Conservation (phyloP, 768 basidiomycete species). For the Phylloporus rhodoxanthus region DNA sequence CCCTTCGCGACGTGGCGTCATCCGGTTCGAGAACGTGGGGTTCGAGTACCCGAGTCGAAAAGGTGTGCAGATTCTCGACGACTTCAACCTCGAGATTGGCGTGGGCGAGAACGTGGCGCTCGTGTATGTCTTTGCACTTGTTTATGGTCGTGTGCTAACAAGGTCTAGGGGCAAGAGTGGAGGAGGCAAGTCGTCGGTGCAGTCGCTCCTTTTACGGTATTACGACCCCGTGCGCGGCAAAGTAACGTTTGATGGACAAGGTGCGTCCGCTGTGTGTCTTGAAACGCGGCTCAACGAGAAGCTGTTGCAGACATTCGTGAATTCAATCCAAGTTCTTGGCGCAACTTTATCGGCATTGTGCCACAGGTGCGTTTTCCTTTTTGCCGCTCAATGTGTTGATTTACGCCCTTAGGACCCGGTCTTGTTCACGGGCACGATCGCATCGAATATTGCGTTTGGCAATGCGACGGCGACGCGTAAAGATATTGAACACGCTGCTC, state of each 20-base stretch:
- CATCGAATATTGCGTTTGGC: conserved; percentile 91
- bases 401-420: conserved; percentile 57
- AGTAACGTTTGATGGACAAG: conserved; percentile 82
- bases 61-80: conserved; percentile 74
- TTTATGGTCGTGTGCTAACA: neutral
- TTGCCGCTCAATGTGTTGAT: neutral
- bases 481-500: conserved; percentile 82
- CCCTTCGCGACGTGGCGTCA: conserved; percentile 52
- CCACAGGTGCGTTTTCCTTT: conserved; percentile 53
- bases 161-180: conserved; percentile 76
- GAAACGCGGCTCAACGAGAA: neutral
- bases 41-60: conserved; percentile 90
- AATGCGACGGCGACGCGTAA: conserved; percentile 66
- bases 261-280: conserved; percentile 33
- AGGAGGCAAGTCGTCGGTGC: conserved; percentile 89
- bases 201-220: conserved; percentile 80
- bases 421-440: conserved; percentile 88
- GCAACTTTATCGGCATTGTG: conserved; percentile 84
- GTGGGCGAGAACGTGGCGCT: conserved; percentile 87
- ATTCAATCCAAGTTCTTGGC: conserved; percentile 82
- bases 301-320: conserved; percentile 67
- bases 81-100: conserved; percentile 73
- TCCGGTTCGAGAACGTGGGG: conserved; percentile 76
- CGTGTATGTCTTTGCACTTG: conserved; percentile 55
- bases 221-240: conserved; percentile 83